Conservation (phyloP, 352 stramenopile species). For the Globisporangium nagaii region DNA sequence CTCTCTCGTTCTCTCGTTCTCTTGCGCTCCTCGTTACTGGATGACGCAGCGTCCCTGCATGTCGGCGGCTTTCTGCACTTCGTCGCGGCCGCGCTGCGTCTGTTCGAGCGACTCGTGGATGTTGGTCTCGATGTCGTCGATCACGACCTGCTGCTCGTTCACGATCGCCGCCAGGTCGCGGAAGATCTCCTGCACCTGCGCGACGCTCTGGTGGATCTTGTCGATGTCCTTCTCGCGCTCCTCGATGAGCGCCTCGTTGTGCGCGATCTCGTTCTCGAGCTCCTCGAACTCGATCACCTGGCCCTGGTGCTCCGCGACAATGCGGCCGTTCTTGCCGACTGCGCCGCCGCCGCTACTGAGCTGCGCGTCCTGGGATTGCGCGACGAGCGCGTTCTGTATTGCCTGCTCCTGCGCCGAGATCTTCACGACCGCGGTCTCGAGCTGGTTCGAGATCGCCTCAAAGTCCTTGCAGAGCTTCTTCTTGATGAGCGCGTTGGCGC, state of each 20-base stretch:
- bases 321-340: slow-evolving; percentile 21
- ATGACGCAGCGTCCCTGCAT: slow-evolving; percentile 65
- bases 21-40: slow-evolving; percentile 29
- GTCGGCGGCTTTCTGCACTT: slow-evolving; percentile 84
- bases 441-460: slow-evolving; percentile 62
- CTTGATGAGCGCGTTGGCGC: slow-evolving; percentile 63
- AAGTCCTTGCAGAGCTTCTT: slow-evolving; percentile 83
- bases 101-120: slow-evolving; percentile 80
- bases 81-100: slow-evolving; percentile 74
- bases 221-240: slow-evolving; percentile 84
- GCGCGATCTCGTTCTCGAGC: slow-evolving; percentile 79
- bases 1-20: neutral
- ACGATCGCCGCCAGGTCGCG: slow-evolving; percentile 83
- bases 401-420: slow-evolving; percentile 61
- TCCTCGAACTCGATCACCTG: slow-evolving; percentile 78
- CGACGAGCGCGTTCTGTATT: slow-evolving; percentile 41
- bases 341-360: neutral
- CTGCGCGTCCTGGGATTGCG: slow-evolving; percentile 8
- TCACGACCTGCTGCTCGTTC: slow-evolving; percentile 74
- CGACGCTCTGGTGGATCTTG: slow-evolving; percentile 87
- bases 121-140: slow-evolving; percentile 84
- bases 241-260: slow-evolving; percentile 87
- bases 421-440: slow-evolving; percentile 61
- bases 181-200: slow-evolving; percentile 90
- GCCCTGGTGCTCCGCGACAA: slow-evolving; percentile 64